phyloP scores from a whole-genome alignment of 2,329 filamentous ascomycete species.

The Parastagonospora nodorum region DNA sequence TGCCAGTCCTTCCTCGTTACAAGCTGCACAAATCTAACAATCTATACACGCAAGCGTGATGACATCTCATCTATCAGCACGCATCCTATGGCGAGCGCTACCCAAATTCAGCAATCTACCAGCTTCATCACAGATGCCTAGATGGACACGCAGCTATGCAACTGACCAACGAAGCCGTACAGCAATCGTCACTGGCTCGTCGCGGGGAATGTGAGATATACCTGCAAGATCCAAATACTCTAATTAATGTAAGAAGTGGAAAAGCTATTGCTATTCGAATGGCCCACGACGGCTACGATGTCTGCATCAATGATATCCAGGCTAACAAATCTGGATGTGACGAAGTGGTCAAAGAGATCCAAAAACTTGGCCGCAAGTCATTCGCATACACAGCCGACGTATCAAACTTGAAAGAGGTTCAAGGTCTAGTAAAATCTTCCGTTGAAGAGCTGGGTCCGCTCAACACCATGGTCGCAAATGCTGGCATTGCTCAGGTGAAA shows the following conservation, averaged over 20 bases:
- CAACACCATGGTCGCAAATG: constrained; percentile 63
- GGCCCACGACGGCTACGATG: constrained; percentile 67
- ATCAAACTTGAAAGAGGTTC: constrained; percentile 59
- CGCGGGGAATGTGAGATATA: constrained; percentile 43
- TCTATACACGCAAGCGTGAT: constrained; percentile 11
- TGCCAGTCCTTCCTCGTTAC: background rate
- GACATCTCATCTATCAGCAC: constrained; percentile 26
- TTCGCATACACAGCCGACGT: constrained; percentile 66
- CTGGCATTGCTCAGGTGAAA: constrained; percentile 65
- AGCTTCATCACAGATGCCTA: constrained; percentile 16
- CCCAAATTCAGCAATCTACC: constrained; percentile 14
- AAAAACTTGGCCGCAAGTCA: constrained; percentile 57
- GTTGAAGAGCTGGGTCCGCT: constrained; percentile 60
- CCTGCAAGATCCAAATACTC: background rate
- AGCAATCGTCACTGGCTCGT: constrained; percentile 47
- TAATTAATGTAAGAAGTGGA: constrained; percentile 51
- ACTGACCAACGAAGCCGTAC: constrained; percentile 29
- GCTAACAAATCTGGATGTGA: constrained; percentile 60
- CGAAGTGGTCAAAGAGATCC: constrained; percentile 59
- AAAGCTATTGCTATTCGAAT: constrained; percentile 67
- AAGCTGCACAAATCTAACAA: background rate
- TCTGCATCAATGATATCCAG: constrained; percentile 68
- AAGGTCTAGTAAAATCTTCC: constrained; percentile 57
- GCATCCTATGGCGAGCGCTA: constrained; percentile 26
- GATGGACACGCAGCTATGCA: constrained; percentile 32